Base-by-base conservation (phyloP, 331 rosid species). In the Stylosanthes scabra region DNA sequence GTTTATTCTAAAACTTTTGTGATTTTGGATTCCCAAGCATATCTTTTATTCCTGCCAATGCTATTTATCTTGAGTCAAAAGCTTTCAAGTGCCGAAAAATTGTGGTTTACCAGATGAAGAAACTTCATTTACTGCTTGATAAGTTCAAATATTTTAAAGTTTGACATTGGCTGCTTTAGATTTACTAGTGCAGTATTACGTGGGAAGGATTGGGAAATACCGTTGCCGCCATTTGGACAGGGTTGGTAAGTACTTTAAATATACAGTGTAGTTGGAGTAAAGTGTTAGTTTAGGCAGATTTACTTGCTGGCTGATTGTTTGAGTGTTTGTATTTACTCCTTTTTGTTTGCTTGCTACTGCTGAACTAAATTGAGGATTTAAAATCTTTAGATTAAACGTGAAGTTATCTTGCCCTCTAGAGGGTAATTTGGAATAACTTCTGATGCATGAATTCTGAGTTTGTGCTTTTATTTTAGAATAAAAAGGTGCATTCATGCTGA, bases 191-290 rank as follows among this genome's bases (percentile, higher is more conserved):
- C 98, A 58, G 90, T 93, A 62, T 78, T 93, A 81, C 84, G 98
- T 12, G 95, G 96, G 77, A 83, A 88, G 86, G 85, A 68, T 67
- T 93, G 97, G 98, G 96, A 88, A 86, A 46, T 93, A 74, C 97
- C 98, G 0, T 84, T 93, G 88, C 98, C 98, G 1, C 98, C 98
- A 63, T 91, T 91, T 75, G 98, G 98, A 63, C 88, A 88, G 88
- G 98, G 98, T n/a, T 93, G 98, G 98, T 91, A 76, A 89, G 98
- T 88, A 71, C 42, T 68, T 82, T 20, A 5, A 50, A 34, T 66
- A 59, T 69, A 46, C 37, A 15, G 37, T 47, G 45, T 29, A 6
- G 52, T 70, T 82, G 25, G 66, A 67, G 71, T 70, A 57, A 66
- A 58, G 16, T 56, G 58, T 16, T 9, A 20, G n/a, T 11, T 76